These are phyloP conservation scores for Ramularia endophylla DNA, from an alignment of 2,329 filamentous ascomycete species.

Conservation along the genomic window DNA sequence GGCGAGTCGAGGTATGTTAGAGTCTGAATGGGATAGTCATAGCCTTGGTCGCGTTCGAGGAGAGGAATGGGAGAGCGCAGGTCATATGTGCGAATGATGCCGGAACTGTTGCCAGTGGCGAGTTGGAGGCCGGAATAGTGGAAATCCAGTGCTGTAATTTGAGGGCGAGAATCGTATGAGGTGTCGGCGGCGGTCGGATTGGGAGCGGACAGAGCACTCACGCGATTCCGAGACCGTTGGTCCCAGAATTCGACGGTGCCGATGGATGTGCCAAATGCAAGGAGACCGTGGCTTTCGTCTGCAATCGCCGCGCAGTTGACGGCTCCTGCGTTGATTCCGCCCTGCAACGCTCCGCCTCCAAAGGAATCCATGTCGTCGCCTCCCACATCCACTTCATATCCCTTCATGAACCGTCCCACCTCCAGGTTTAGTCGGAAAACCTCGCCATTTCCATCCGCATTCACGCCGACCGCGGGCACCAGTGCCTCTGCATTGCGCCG, in stretches of 20 bases:
- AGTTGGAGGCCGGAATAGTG: constrained; percentile 76
- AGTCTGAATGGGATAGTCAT: constrained; percentile 86
- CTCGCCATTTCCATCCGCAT: constrained; percentile 78
- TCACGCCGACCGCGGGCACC: constrained; percentile 80
- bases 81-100: constrained; percentile 86
- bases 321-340: constrained; percentile 75
- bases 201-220: constrained; percentile 65
- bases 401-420: constrained; percentile 86
- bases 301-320: constrained; percentile 86
- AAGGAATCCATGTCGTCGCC: constrained; percentile 64
- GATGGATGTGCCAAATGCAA: constrained; percentile 87
- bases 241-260: constrained; percentile 99
- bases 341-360: constrained; percentile 72
- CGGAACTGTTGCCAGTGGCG: constrained; percentile 79
- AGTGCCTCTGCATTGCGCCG: constrained; percentile 75
- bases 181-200: constrained; percentile 10
- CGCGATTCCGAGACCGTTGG: constrained; percentile 71
- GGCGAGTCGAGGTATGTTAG: constrained; percentile 62
- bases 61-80: constrained; percentile 80
- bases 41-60: constrained; percentile 90
- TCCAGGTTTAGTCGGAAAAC: constrained; percentile 92
- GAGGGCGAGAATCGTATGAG: constrained; percentile 39
- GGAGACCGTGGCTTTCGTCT: constrained; percentile 79
- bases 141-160: constrained; percentile 85
- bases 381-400: constrained; percentile 85